Conservation (phyloP, 129 eudicot species). For the Artemisia tridentata region DNA sequence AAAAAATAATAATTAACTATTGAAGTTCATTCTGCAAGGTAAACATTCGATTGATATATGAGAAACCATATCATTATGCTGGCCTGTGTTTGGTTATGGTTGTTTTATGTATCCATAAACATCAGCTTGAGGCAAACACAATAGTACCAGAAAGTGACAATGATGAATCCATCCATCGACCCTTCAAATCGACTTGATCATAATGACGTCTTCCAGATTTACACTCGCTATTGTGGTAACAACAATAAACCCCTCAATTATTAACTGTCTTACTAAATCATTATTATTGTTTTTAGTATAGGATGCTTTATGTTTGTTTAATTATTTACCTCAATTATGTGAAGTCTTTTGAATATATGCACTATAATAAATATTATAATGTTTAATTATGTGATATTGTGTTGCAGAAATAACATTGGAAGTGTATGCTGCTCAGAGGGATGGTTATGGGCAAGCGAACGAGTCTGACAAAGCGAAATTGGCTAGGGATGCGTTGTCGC, state of each 20-base stretch:
- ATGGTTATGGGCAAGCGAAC: slow-evolving; percentile 32
- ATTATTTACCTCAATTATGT: no score
- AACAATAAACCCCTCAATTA: slow-evolving; percentile 2
- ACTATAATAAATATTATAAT: neutral
- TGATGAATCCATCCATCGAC: slow-evolving; percentile 33
- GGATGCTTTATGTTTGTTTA: no score
- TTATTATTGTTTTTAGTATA: no score
- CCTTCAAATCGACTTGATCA: slow-evolving; percentile 25
- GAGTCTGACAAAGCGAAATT: slow-evolving; percentile 38
- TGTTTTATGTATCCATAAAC: no score
- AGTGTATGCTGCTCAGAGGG: slow-evolving; percentile 28
- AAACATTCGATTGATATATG: no score
- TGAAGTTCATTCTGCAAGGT: no score
- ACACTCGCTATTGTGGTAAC: slow-evolving; percentile 51
- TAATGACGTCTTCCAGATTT: slow-evolving; percentile 50
- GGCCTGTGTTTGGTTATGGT: no score
- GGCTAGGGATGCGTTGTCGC: slow-evolving; percentile 51
- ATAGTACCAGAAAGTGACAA: no score
- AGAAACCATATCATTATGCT: no score
- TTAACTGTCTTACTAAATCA: neutral
- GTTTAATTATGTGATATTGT: neutral
- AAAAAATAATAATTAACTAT: no score
- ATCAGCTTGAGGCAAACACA: no score
- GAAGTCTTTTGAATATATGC: no score
- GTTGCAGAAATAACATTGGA: slow-evolving; percentile 44